Base-by-base conservation (phyloP, 192 early-diverging fungal genomes). In the Linnemannia hyalina region DNA sequence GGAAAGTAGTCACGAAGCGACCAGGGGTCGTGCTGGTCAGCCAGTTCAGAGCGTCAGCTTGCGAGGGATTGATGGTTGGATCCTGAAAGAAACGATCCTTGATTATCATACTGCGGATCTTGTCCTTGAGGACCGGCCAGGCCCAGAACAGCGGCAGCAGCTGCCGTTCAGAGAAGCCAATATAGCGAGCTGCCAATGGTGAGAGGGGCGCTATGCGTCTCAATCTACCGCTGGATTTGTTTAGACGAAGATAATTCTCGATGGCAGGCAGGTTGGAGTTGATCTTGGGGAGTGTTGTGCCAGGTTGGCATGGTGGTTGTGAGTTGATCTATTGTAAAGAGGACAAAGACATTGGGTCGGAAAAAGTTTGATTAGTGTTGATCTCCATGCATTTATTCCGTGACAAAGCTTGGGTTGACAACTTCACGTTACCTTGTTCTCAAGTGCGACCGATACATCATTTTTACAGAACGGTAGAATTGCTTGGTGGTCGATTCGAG, bases 401-500 rank as follows among this genome's bases (percentile, higher is more conserved):
- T 54, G 6, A 54, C 9, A 73, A 73, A 52, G 47, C 29, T 73
- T 73, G 72, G 26, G 54, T 11, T 54, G 26, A 32, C 72, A 73
- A 32, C 72, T 29, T 35, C 72, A 73, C 72, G 32, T 35, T 73
- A 73, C 46, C 72, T 73, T 73, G 6, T 54, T 73, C 47, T 46
- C 44, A 73, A 73, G 72, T 18, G 72, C 72, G 72, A 73, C 44
- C 72, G 47, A 75, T 75, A 60, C 74, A 60, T 75, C 26, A 60
- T 75, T 6, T 36, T 75, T 1, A 75, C 41, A 40, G 74, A 55
- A 26, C 74, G 38, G 6, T 63, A 75, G 15, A 75, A 22, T 38
- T 75, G 74, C 23, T 75, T 75, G 74, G 55, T 75, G 74, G 52
- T 60, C 38, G 74, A 75, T 20, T 60, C 74, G 55, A 75, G 54